Evolutionary conservation across 495 filamentous ascomycete genomes (phyloP).

Genomic region (Trichocladium antarcticum): DNA sequence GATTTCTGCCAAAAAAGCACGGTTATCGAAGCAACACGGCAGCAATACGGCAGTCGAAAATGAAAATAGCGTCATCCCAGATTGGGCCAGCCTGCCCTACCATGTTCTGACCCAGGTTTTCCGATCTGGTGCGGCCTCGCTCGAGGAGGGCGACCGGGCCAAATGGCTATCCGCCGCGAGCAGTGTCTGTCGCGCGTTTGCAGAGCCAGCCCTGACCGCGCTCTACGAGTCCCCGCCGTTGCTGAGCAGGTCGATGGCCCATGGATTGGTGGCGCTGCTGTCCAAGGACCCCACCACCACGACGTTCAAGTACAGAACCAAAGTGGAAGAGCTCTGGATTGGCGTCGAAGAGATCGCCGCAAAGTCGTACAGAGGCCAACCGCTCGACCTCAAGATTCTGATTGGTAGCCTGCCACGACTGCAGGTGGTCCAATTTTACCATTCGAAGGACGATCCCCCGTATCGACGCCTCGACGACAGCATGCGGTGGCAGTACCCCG

Average conservation of each 20-base stretch:
- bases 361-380: conserved; percentile 25
- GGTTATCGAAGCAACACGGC: background rate
- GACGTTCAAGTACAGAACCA: conserved; percentile 46
- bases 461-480: conserved; percentile 38
- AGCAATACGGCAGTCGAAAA: background rate
- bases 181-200: conserved; percentile 51
- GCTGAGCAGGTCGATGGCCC: conserved; percentile 39
- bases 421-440: conserved; percentile 44
- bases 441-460: conserved; percentile 44
- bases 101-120: conserved; percentile 61
- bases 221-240: conserved; percentile 59
- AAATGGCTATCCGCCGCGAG: conserved; percentile 53
- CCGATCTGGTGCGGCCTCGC: conserved; percentile 48
- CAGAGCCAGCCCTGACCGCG: conserved; percentile 62
- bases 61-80: conserved; percentile 37
- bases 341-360: conserved; percentile 41
- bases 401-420: conserved; percentile 39
- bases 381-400: conserved; percentile 33
- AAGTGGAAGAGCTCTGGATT: conserved; percentile 58
- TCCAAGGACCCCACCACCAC: conserved; percentile 32
- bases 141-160: conserved; percentile 44
- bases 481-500: conserved; percentile 54
- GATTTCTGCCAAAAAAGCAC: background rate
- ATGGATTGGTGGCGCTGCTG: conserved; percentile 28
- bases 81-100: conserved; percentile 63